phyloP scores from a whole-genome alignment of 352 stramenopile genomes.

The Phytopythium ostracodes region DNA sequence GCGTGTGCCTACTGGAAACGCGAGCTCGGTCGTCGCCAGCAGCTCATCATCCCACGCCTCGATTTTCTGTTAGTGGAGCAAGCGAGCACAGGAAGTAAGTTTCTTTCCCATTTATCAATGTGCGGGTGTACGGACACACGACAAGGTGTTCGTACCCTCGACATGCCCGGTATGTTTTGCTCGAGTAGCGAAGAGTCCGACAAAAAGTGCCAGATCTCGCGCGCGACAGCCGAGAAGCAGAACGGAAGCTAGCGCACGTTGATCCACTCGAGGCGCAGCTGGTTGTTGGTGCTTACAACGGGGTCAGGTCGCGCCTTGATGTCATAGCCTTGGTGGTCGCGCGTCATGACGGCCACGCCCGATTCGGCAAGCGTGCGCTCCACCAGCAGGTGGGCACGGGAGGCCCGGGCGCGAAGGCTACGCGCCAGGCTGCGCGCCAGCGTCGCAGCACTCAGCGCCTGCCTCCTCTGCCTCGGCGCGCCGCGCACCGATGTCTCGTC shows the following conservation, averaged over 20 bases:
- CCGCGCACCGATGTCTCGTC: neutral
- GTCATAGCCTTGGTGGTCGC: constrained; percentile 21
- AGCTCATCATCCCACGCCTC: constrained; percentile 19
- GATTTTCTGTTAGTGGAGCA: constrained; percentile 12
- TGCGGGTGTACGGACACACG: neutral
- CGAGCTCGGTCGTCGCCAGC: constrained; percentile 20
- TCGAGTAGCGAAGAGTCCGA: constrained; percentile 19
- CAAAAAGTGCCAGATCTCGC: constrained; percentile 30
- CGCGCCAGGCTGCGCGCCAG: neutral
- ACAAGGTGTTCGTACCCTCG: constrained; percentile 3
- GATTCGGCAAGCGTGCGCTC: constrained; percentile 16
- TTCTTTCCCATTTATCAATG: neutral
- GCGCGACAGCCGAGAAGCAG: constrained; percentile 20
- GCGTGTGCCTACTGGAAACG: constrained; percentile 16
- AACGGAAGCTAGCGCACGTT: constrained; percentile 30
- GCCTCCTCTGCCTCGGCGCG: neutral
- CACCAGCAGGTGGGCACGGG: constrained; percentile 8
- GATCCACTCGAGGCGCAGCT: constrained; percentile 23
- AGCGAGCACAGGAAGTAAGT: too few species aligned
- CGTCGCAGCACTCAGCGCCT: neutral
- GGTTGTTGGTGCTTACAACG: neutral
- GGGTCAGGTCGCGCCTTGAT: constrained; percentile 17
- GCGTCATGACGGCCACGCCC: constrained; percentile 9
- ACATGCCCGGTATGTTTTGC: constrained; percentile 9
- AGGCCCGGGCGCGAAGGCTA: neutral